A percentile compares a stretch with the other conserved stretches of the same genome.
These are phyloP conservation scores for Alternaria sp. DNA, from an alignment of 2,329 filamentous ascomycete genomes.

Conservation along the genomic window DNA sequence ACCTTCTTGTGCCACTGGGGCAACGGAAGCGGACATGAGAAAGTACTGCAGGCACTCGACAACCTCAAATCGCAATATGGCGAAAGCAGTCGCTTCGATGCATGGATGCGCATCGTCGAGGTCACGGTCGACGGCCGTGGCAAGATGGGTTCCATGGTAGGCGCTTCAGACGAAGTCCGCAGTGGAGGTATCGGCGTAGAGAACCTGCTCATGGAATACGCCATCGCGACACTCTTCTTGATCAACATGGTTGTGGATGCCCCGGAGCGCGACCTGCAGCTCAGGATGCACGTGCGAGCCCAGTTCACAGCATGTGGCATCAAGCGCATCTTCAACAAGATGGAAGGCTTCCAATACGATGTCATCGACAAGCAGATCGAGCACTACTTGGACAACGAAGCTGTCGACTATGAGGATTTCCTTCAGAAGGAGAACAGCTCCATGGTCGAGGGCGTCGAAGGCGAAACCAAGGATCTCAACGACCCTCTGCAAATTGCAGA, in stretches of 20 bases:
- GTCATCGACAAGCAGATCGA: slow-evolving; percentile 98
- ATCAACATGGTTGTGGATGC: slow-evolving; percentile 97
- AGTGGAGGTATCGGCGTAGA: slow-evolving; percentile 98
- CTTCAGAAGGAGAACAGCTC: slow-evolving; percentile 89
- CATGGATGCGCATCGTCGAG: slow-evolving; percentile 98
- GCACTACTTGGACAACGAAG: slow-evolving; percentile 89
- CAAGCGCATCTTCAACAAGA: slow-evolving; percentile 92
- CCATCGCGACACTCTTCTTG: slow-evolving; percentile 89
- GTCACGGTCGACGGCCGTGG: slow-evolving; percentile 95
- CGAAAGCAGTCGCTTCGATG: slow-evolving; percentile 94
- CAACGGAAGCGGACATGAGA: slow-evolving; percentile 84
- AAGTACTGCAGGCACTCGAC: slow-evolving; percentile 93
- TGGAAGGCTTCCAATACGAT: slow-evolving; percentile 98
- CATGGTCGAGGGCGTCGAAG: slow-evolving; percentile 85
- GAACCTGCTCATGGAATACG: slow-evolving; percentile 98
- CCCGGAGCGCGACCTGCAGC: slow-evolving; percentile 83
- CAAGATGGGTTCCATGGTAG: slow-evolving; percentile 98
- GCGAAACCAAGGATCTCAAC: slow-evolving; percentile 87
- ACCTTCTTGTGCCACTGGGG: slow-evolving; percentile 97
- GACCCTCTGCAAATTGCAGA: slow-evolving; percentile 94
- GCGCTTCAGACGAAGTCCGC: slow-evolving; percentile 93
- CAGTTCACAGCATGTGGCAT: slow-evolving; percentile 96
- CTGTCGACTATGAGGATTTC: slow-evolving; percentile 97
- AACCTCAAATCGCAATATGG: slow-evolving; percentile 85
- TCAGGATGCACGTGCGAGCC: slow-evolving; percentile 91